A percentile compares a stretch with the other conserved stretches of the same genome.
Evolutionary conservation across 306 rosid genomes (phyloP).

Genomic region (Gillenia trifoliata): DNA sequence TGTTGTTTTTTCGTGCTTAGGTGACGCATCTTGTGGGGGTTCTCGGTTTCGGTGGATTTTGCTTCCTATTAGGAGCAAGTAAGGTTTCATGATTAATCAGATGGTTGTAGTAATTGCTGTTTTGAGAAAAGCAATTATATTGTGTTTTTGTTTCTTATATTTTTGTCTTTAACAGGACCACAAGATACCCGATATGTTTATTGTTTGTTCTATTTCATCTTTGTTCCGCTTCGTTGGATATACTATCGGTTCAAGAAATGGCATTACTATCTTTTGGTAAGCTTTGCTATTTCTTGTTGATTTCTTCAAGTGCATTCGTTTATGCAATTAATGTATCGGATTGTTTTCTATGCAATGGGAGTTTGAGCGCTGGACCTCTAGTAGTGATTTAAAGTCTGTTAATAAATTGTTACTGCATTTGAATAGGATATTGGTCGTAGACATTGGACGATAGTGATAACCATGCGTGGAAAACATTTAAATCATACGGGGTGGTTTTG

Average conservation of each 20-base stretch:
- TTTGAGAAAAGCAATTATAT: neutral
- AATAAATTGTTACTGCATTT: neutral
- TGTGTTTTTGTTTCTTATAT: neutral
- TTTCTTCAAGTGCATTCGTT: neutral
- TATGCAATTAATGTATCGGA: neutral
- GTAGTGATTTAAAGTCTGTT: neutral
- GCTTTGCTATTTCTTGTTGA: conserved; percentile 18
- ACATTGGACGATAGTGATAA: neutral
- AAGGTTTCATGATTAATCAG: conserved; percentile 11
- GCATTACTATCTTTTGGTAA: conserved; percentile 95
- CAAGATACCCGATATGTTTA: conserved; percentile 76
- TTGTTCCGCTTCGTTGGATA: conserved; percentile 96
- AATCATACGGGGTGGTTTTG: neutral
- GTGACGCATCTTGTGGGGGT: conserved; percentile 82
- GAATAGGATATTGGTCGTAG: neutral
- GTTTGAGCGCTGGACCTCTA: neutral
- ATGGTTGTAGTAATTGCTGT: conserved; percentile 2
- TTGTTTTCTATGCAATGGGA: neutral
- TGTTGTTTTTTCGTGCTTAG: conserved; percentile 24
- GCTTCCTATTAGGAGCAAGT: conserved; percentile 93
- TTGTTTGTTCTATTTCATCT: conserved; percentile 73
- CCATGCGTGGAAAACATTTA: neutral
- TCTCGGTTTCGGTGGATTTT: conserved; percentile 77
- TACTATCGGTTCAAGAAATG: conserved; percentile 92
- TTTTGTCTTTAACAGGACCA: conserved; percentile 52